Base-by-base conservation (phyloP, 768 basidiomycete genomes). In the Mycena albidolilacea region DNA sequence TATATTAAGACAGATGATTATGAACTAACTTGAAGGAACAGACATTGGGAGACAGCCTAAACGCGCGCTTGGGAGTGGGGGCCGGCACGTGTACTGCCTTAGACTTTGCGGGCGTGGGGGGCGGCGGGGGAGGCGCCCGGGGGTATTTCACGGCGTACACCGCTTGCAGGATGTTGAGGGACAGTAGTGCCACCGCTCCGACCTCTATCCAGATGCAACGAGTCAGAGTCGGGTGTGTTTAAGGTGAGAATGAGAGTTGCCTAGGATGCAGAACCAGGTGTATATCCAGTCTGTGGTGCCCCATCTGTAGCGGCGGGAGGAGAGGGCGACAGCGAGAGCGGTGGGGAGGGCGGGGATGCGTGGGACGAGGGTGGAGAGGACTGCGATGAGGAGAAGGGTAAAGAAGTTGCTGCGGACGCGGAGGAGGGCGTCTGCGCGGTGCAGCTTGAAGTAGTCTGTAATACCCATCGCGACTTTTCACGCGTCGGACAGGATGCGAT, bases 71-170 rank as follows among this genome's bases (percentile, higher is more conserved):
- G 0, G 84, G 83, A 7, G 84, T 83, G 8, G 78, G 76, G 14
- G 80, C 60, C 30, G 78, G 52, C 54, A 74, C 65, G 58, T 79
- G 78, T 10, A 76, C 59, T 0, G 75, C 71, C 67, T 81, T 83
- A 59, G 82, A 48, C 66, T 80, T 82, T 10, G 78, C 76, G 21
- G 84, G 83, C 15, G 86, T 83, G 1, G 80, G 68, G 4, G 80
- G 66, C 15, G 82, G 79, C 4, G 85, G 81, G 3, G 81, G 77
- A 2, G 83, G 80, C 30, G 80, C 71, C 21, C 84, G 83, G n/a
- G 87, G 87, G 64, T 85, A 88, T 41, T 82, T 84, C 23, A 88
- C 75, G 0, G 86, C 86, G 70, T 84, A 85, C 2, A 79, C 61
- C 1, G 80, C 82, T 74, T 87, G 83, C 41, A 86, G 48, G 68